These are phyloP conservation scores for Coniferiporia weirii DNA, from an alignment of 1,284 basidiomycete genomes.

Conservation along the genomic window DNA sequence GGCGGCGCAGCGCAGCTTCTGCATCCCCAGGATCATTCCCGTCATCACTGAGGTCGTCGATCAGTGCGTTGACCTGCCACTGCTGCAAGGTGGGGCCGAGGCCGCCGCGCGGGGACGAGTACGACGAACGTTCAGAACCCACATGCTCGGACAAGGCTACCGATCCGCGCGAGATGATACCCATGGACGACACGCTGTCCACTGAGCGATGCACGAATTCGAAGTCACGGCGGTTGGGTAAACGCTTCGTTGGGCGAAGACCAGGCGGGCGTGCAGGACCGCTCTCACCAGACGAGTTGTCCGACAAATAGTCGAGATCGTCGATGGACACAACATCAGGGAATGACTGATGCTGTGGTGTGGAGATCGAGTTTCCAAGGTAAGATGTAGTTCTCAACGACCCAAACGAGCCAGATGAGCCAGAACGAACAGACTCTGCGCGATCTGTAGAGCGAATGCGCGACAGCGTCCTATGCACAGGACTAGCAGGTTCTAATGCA, in stretches of 20 bases:
- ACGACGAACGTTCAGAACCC: conserved; percentile 41
- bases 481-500: conserved; percentile 18
- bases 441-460: conserved; percentile 13
- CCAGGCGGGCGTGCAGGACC: conserved; percentile 44
- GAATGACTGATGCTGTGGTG: conserved; percentile 5
- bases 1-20: conserved; percentile 68
- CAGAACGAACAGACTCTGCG: conserved; percentile 12
- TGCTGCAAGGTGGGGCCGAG: conserved; percentile 58
- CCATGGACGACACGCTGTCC: conserved; percentile 74
- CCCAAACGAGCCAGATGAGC: conserved; percentile 13
- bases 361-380: conserved; percentile 8
- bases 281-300: conserved; percentile 50
- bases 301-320: conserved; percentile 63
- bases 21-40: conserved; percentile 68
- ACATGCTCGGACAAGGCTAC: conserved; percentile 34
- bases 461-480: conserved; percentile 17
- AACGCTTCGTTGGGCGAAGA: conserved; percentile 47
- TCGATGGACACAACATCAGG: conserved; percentile 72
- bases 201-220: conserved; percentile 64
- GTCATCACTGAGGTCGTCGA: conserved; percentile 71
- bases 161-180: conserved; percentile 57
- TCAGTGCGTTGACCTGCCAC: conserved; percentile 76
- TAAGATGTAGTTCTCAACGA: conserved; percentile 13
- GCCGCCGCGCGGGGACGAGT: conserved; percentile 30
- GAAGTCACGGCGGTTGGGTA: conserved; percentile 70